Evolutionary conservation across 805 yeast genomes (phyloP).

Genomic region (Cyberlindnera mississippiensis): DNA sequence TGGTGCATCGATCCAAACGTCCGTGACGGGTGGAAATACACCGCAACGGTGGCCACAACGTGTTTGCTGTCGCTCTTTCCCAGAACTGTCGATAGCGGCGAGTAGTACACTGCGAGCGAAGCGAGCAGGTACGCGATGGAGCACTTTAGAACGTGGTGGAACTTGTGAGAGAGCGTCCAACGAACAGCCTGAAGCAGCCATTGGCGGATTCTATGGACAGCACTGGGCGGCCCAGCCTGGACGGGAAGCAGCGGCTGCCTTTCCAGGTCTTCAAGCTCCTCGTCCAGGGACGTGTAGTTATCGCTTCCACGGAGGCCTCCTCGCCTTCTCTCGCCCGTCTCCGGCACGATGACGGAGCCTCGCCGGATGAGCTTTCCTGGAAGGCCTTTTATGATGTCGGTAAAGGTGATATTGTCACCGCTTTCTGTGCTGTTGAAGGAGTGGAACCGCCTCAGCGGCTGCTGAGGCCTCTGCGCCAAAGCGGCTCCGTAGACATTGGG

Average conservation of each 20-base stretch:
- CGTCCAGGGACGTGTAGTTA: not conserved
- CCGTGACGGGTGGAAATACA: conserved; percentile 80
- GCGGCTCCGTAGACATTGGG: not conserved
- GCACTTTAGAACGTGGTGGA: conserved; percentile 50
- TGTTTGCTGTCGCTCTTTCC: conserved; percentile 76
- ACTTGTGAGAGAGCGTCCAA: conserved; percentile 8
- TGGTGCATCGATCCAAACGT: conserved; percentile 80
- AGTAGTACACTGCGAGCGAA: conserved; percentile 64
- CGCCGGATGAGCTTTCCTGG: conserved; percentile 21
- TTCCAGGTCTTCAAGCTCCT: conserved; percentile 15
- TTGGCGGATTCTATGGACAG: not conserved
- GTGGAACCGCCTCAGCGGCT: conserved; percentile 16
- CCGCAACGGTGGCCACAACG: conserved; percentile 76
- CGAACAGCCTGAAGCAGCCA: too few species aligned
- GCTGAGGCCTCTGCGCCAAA: conserved; percentile 1
- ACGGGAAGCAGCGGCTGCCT: conserved; percentile 13
- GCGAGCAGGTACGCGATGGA: conserved; percentile 72
- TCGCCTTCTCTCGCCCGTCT: conserved; percentile 36
- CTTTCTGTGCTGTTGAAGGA: conserved; percentile 25
- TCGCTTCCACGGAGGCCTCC: conserved; percentile 1
- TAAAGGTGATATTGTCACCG: conserved; percentile 9
- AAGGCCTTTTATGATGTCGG: conserved; percentile 12
- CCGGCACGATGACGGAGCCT: conserved; percentile 41
- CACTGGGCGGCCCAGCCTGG: not conserved
- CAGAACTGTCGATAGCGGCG: conserved; percentile 43